These are phyloP conservation scores for Suillus discolor DNA, from an alignment of 768 basidiomycete species.

Conservation along the genomic window DNA sequence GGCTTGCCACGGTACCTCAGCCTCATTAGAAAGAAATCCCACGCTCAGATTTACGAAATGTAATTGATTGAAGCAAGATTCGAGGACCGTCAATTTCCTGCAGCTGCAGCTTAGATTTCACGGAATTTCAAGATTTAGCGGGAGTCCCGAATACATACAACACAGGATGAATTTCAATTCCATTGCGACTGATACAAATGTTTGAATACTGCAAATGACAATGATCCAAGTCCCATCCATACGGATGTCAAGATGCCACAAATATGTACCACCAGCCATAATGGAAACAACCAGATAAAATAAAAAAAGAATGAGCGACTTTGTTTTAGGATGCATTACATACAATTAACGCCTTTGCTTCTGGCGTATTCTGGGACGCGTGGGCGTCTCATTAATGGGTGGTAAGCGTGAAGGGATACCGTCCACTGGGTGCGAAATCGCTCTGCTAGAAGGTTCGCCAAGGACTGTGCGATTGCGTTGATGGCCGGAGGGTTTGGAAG, in stretches of 20 bases:
- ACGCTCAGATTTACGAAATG: background rate
- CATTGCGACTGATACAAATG: conserved; percentile 5
- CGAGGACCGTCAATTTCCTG: too few relatives aligned
- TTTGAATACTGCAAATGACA: conserved; percentile 5
- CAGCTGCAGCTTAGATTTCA: too few relatives aligned
- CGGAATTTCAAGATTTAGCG: background rate
- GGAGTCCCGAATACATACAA: background rate
- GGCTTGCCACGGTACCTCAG: background rate
- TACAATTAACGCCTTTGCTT: conserved; percentile 34
- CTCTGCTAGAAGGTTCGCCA: conserved; percentile 28
- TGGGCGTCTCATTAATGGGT: conserved; percentile 57
- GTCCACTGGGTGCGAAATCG: conserved; percentile 27
- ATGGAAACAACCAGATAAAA: conserved; percentile 4
- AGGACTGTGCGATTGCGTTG: conserved; percentile 19
- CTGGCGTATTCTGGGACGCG: conserved; percentile 56
- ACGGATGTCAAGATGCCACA: conserved; percentile 4
- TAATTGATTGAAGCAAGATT: too few relatives aligned
- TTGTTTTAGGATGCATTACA: conserved; percentile 1
- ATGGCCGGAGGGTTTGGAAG: conserved; percentile 20
- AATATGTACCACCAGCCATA: background rate
- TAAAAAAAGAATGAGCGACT: conserved; percentile 5
- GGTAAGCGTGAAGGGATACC: conserved; percentile 39
- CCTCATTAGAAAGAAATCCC: background rate
- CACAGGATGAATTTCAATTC: background rate
- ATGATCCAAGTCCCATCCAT: conserved; percentile 7